Conservation (phyloP, 73 alveolate species). For the Uronychia binucleata region DNA sequence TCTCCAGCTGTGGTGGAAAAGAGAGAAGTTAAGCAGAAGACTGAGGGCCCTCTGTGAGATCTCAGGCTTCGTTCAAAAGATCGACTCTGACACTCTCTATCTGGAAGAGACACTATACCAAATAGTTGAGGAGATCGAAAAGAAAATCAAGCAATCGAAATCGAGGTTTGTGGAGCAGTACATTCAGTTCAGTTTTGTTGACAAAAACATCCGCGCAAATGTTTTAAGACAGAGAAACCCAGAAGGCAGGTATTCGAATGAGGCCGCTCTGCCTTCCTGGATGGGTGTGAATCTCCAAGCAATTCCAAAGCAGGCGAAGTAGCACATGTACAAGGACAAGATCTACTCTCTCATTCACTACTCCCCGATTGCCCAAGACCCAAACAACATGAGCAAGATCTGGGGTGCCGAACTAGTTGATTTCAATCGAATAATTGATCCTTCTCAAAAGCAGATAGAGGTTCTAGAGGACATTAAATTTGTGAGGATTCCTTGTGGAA, state of each 20-base stretch:
- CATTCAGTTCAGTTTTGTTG: conserved; percentile 21
- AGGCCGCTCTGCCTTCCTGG: conserved; percentile 42
- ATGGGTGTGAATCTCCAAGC: conserved; percentile 15
- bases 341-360: conserved; percentile 21
- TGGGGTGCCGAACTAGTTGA: conserved; percentile 11
- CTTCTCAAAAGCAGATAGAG: not conserved
- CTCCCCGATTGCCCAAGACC: not conserved
- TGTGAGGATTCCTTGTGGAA: conserved; percentile 16
- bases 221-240: conserved; percentile 8
- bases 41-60: conserved; percentile 21
- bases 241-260: conserved; percentile 12
- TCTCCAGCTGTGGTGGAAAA: conserved; percentile 59
- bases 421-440: not conserved
- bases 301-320: conserved; percentile 3
- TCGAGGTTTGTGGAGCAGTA: conserved; percentile 25
- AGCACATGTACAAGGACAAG: conserved; percentile 11
- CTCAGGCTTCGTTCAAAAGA: conserved; percentile 7
- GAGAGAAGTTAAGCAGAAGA: conserved; percentile 26
- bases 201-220: conserved; percentile 8
- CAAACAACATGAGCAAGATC: not conserved
- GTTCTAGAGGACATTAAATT: conserved; percentile 10
- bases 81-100: conserved; percentile 35
- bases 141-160: not conserved
- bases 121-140: not conserved
- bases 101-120: conserved; percentile 54